These are phyloP conservation scores for Zygnema circumcarinatum DNA, from an alignment of 139 green algal species.

Conservation along the genomic window DNA sequence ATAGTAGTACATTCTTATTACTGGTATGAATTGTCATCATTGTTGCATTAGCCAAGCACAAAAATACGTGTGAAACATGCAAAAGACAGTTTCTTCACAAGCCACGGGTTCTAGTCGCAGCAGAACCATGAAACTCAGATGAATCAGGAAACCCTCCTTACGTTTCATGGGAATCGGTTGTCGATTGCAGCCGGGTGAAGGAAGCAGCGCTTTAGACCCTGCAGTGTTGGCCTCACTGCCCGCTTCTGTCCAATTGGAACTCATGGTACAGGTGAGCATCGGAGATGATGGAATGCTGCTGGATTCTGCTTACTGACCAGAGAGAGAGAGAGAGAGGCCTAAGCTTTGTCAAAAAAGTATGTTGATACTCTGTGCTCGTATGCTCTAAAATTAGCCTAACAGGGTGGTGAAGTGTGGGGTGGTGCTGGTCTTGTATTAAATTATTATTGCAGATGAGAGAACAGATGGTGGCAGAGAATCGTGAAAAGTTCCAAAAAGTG, in stretches of 20 bases:
- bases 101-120: too few species aligned
- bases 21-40: too few species aligned
- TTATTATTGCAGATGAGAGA: slow-evolving; percentile 52
- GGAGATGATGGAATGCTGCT: background rate
- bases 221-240: slow-evolving; percentile 58
- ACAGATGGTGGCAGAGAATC: slow-evolving; percentile 58
- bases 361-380: background rate
- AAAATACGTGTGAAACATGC: too few species aligned
- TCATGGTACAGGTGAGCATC: slow-evolving; percentile 59
- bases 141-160: too few species aligned
- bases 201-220: slow-evolving; percentile 44
- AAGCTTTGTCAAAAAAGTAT: too few species aligned
- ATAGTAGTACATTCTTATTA: too few species aligned
- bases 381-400: background rate
- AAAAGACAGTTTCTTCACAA: too few species aligned
- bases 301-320: background rate
- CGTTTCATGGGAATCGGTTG: too few species aligned
- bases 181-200: slow-evolving; percentile 25
- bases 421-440: background rate
- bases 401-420: background rate
- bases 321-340: too few species aligned
- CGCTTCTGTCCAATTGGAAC: slow-evolving; percentile 61
- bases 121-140: too few species aligned
- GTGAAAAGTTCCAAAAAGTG: slow-evolving; percentile 58
- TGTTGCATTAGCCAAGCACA: too few species aligned